phyloP scores from a whole-genome alignment of 345 rosid species.

The Populus davidiana region DNA sequence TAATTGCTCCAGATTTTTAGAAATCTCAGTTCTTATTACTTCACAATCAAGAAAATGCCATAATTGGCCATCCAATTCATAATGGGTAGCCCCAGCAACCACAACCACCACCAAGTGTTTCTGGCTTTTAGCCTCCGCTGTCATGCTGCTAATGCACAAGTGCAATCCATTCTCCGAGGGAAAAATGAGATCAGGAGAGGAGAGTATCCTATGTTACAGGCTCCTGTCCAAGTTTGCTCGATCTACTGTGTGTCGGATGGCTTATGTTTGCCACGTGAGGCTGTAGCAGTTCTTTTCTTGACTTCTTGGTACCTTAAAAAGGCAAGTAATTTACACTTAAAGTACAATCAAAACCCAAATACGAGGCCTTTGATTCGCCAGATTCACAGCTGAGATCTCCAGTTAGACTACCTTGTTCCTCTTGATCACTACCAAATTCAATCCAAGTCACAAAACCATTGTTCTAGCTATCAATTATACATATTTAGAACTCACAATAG shows the following conservation, averaged over 20 bases:
- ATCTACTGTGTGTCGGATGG: not conserved
- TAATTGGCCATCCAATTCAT: too few relatives aligned
- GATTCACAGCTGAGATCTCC: not conserved
- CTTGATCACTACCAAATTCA: not conserved
- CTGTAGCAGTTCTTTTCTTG: not conserved
- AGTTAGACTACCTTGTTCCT: not conserved
- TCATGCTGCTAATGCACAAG: not conserved
- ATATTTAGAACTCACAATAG: not conserved
- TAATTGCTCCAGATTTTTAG: too few relatives aligned
- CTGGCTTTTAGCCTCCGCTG: too few relatives aligned
- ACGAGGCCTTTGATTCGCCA: not conserved
- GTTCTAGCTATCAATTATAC: not conserved
- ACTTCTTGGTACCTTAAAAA: not conserved
- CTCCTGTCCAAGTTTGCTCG: not conserved
- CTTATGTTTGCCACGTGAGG: not conserved
- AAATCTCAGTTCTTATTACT: too few relatives aligned
- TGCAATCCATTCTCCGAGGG: not conserved
- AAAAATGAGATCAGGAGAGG: too few relatives aligned
- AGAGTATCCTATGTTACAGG: not conserved
- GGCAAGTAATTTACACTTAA: not conserved
- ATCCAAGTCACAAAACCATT: not conserved
- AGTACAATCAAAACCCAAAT: not conserved
- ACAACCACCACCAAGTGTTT: too few relatives aligned
- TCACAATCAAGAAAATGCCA: too few relatives aligned
- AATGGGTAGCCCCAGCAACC: too few relatives aligned